Base-by-base conservation (phyloP, 1,139 yeast genomes). In the Yamadazyma membranifaciens region DNA sequence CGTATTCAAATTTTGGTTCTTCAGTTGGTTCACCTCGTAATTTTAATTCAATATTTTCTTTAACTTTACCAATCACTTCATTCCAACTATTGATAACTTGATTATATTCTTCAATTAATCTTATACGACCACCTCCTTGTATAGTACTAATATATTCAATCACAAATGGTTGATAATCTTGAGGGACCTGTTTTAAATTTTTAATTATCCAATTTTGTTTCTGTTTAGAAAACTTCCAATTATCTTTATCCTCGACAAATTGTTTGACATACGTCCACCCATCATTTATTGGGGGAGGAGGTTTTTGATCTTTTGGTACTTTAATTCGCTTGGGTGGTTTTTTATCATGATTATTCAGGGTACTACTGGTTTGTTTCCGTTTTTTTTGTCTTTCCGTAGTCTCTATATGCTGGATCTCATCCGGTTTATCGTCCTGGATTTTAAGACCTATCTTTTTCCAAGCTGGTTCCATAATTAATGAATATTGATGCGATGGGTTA, bases 191-290 rank as follows among this genome's bases (percentile, higher is more conserved):
- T 46, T 71, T 73, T 36, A 87, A 65, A 60, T 88, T 83, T 55
- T 83, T 84, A 47, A 89, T 63, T 38, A 91, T 73, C 97, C 97
- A 91, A 57, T 88, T 89, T 60, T 91, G 98, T 51, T 91, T 89
- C 65, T 87, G 95, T 56, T 91, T 91, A 44, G 95, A 85, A 59
- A 91, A 91, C 64, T 89, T 91, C 98, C 98, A 91, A 46, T 75
- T 71, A 0, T 65, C 75, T 44, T 69, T 72, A 50, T 83, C 88
- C 9, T 73, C 69, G 17, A 69, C 66, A 54, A 78, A 91, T 42
- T 80, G 87, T 43, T 81, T 75, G 51, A 91, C 64, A 55, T 91
- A 91, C 1, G 73, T 80, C 38, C 87, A 67, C 59, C 89, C 96
- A 57, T 89, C 97, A 48, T 80, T 83, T 47, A 83, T 89, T 17